phyloP scores from a whole-genome alignment of 495 filamentous ascomycete species.

The Xylaria palmicola region DNA sequence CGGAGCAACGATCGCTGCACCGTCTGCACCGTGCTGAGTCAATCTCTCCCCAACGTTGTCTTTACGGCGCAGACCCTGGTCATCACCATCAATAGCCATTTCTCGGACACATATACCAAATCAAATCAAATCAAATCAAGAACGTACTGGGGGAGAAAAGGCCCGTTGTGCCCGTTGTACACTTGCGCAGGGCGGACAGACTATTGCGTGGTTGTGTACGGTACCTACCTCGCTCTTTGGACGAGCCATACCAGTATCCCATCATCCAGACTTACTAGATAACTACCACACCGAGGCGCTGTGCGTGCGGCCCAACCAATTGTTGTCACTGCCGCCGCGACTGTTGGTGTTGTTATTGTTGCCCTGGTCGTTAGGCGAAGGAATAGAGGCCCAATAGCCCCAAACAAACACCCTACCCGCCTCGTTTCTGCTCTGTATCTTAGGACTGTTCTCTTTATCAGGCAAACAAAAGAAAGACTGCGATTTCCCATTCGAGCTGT shows the following conservation, averaged over 20 bases:
- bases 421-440: neutral
- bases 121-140: no score
- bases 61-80: no score
- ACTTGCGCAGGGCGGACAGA: neutral
- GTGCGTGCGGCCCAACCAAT: neutral
- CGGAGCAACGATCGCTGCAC: no score
- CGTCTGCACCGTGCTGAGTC: no score
- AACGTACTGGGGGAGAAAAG: no score
- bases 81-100: no score
- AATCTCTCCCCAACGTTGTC: no score
- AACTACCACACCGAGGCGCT: slow-evolving; percentile 1
- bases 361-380: neutral
- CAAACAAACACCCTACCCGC: neutral
- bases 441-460: neutral
- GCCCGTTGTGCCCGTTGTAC: neutral
- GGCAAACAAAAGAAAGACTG: slow-evolving; percentile 4
- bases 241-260: no score
- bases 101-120: neutral
- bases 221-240: no score
- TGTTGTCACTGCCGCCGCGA: neutral
- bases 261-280: no score
- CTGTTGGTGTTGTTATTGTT: neutral
- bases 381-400: neutral
- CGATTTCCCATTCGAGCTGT: neutral
- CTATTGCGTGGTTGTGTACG: neutral